A percentile compares a stretch with the other conserved stretches of the same genome.
These are phyloP conservation scores for Globisporangium perplexum DNA, from an alignment of 352 stramenopile genomes.

Conservation along the genomic window DNA sequence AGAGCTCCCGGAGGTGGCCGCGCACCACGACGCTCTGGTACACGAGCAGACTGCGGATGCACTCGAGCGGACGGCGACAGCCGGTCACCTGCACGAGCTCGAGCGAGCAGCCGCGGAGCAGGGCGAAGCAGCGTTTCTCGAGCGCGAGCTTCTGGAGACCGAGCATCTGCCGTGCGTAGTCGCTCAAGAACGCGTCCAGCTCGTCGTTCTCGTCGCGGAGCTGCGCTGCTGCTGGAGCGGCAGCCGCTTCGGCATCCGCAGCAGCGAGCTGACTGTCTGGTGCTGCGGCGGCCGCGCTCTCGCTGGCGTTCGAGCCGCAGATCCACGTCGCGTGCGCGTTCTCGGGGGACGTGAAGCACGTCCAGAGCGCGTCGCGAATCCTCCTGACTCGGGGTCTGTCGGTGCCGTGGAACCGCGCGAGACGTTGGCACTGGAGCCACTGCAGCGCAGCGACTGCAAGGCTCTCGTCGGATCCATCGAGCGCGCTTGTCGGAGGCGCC, in stretches of 20 bases:
- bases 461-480: slow-evolving; percentile 13
- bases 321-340: slow-evolving; percentile 42
- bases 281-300: not conserved
- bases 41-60: slow-evolving; percentile 48
- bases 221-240: slow-evolving; percentile 7
- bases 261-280: slow-evolving; percentile 4
- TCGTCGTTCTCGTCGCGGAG: slow-evolving; percentile 11
- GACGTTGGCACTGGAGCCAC: slow-evolving; percentile 33
- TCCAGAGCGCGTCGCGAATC: slow-evolving; percentile 36
- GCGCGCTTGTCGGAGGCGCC: slow-evolving; percentile 3
- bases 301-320: slow-evolving; percentile 22
- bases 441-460: slow-evolving; percentile 20
- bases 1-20: slow-evolving; percentile 25
- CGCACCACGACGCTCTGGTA: slow-evolving; percentile 48
- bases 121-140: slow-evolving; percentile 29
- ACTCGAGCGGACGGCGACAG: slow-evolving; percentile 38
- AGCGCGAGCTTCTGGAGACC: slow-evolving; percentile 36
- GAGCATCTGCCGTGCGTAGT: slow-evolving; percentile 18
- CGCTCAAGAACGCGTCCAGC: slow-evolving; percentile 23
- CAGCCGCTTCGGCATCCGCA: slow-evolving; percentile 8
- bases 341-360: slow-evolving; percentile 29
- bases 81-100: slow-evolving; percentile 55
- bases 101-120: slow-evolving; percentile 39
- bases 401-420: slow-evolving; percentile 33
- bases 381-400: slow-evolving; percentile 14